phyloP scores from a whole-genome alignment of 164 flowering plant genomes.

The Berberis vulgaris region DNA sequence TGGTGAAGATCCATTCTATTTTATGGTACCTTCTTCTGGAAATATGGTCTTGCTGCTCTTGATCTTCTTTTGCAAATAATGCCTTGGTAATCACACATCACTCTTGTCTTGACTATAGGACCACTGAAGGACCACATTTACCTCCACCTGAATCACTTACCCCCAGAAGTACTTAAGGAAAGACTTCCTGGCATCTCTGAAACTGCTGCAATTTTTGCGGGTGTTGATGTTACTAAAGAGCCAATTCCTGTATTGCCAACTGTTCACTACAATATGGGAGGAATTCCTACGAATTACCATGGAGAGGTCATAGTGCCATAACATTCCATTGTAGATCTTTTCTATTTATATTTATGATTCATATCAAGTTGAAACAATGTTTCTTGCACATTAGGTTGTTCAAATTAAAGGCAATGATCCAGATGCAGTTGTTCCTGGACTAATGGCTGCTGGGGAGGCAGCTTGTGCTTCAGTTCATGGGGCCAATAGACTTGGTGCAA shows the following conservation, averaged over 20 bases:
- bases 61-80: too few relatives aligned
- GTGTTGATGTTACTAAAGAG: slow-evolving; percentile 97
- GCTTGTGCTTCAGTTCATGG: slow-evolving; percentile 99
- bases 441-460: slow-evolving; percentile 99
- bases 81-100: too few relatives aligned
- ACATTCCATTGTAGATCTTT: neutral
- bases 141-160: slow-evolving; percentile 93
- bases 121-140: slow-evolving; percentile 29
- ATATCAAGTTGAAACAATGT: neutral
- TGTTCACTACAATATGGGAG: slow-evolving; percentile 99
- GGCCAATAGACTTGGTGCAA: slow-evolving; percentile 98
- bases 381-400: slow-evolving; percentile 46
- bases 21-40: too few relatives aligned
- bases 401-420: slow-evolving; percentile 74
- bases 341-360: neutral
- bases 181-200: slow-evolving; percentile 99
- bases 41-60: too few relatives aligned
- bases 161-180: slow-evolving; percentile 98
- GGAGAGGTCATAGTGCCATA: slow-evolving; percentile 62
- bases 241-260: slow-evolving; percentile 98
- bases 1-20: too few relatives aligned
- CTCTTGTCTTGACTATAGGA: slow-evolving; percentile 13
- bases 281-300: slow-evolving; percentile 89
- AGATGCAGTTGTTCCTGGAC: slow-evolving; percentile 85
- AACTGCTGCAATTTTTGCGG: slow-evolving; percentile 99